Evolutionary conservation across 2,329 filamentous ascomycete species (phyloP), one percentile per base, ranked within the genome.

Genomic region (Fusarium acutatum): DNA sequence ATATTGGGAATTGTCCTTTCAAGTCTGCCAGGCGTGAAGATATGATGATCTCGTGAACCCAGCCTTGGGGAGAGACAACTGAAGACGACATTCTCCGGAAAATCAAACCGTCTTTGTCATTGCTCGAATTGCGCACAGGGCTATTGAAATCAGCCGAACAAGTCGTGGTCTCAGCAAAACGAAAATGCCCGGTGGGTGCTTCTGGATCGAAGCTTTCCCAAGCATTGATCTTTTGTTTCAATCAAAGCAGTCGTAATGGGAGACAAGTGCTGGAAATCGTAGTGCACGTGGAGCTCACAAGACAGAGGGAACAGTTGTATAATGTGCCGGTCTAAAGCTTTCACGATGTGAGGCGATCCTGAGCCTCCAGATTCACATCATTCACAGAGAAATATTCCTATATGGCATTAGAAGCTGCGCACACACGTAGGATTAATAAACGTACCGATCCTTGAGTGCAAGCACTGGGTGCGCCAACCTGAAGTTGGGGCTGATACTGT

Each of bases 191-290:
- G 11, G 92, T 78, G 1, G 92, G 91, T 7, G 84, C 88, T 8
- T 91, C 84, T 0, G 92, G 92, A 72, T 95, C 24, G 12, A 28
- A 22, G 13, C 12, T 28, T 26, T 46, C 43, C 43, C 43, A 46
- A 46, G 43, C 43, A 13, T 14, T 46, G 43, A 20, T 20, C 15
- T 28, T 46, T 46, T 22, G 44, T 22, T 28, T 47, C 44, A 47
- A 35, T 83, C 81, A 4, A 81, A 80, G 53, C 92, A 89, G 72
- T 95, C 91, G 74, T 93, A 96, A 78, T 94, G 93, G 84, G 96
- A 96, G 3, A 95, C 80, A 18, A 96, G 90, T 0, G 91, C 93
- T 0, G 93, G 93, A 2, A 84, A 1, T 91, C 92, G 62, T 89
- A 87, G 63, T 90, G 88, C 22, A 85, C 83, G 54, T 93, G 88